Percentiles rank a stretch among this genome's conserved stretches.
These are phyloP conservation scores for Dryas alaskensis DNA, from an alignment of 306 rosid species.

Conservation along the genomic window DNA sequence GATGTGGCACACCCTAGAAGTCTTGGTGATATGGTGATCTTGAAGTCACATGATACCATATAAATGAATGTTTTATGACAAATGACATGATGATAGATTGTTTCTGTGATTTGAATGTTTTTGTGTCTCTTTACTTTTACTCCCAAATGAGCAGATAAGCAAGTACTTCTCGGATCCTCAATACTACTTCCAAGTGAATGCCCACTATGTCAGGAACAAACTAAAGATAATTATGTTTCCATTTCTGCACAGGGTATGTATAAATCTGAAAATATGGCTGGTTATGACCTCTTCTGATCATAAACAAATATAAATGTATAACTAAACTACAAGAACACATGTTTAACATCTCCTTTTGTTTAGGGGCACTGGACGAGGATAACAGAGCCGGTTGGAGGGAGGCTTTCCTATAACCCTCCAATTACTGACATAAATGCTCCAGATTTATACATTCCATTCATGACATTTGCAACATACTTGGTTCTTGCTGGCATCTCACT, in stretches of 20 bases:
- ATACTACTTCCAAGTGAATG: conserved; percentile 76
- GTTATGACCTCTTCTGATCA: no score
- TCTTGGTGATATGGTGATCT: background rate
- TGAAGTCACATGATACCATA: background rate
- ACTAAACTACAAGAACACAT: background rate
- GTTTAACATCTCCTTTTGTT: conserved; percentile 14
- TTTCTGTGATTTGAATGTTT: background rate
- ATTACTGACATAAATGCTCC: conserved; percentile 76
- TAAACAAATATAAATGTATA: background rate
- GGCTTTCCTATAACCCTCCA: conserved; percentile 69
- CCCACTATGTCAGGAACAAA: conserved; percentile 65
- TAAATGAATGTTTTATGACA: background rate
- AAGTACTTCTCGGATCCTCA: conserved; percentile 72
- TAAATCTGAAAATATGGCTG: background rate
- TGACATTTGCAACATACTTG: conserved; percentile 76
- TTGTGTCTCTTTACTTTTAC: background rate
- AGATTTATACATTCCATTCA: conserved; percentile 65
- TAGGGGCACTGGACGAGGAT: conserved; percentile 83
- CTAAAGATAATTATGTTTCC: conserved; percentile 72
- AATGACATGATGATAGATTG: background rate
- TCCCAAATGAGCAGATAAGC: conserved; percentile 49
- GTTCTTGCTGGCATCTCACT: conserved; percentile 69
- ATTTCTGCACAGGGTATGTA: conserved; percentile 67
- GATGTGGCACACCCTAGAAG: no score
- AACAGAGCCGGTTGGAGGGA: conserved; percentile 68